Base-by-base conservation (phyloP, 2,329 filamentous ascomycete species). In the Cadophora luteo-olivacea region DNA sequence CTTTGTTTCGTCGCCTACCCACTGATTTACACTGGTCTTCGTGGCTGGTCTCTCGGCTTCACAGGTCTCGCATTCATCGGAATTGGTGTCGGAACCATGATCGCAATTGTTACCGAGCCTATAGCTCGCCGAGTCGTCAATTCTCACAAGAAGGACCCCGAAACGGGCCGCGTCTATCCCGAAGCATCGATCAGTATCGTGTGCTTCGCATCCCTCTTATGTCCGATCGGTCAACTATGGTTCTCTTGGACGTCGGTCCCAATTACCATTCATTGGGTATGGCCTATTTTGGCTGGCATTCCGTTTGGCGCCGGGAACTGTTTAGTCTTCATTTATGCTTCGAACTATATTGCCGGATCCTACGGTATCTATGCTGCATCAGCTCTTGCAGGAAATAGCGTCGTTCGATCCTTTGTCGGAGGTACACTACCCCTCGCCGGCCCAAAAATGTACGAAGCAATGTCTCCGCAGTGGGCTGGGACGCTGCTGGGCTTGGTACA, bases 1-100 rank as follows among this genome's bases (percentile, higher is more conserved):
- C 88, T 97, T 38, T 97, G 93, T 80, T 97, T 97, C 81, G 91
- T 97, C 19, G 93, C 92, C 14, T 97, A 97, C 78, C 94, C 94
- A 0, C 91, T 97, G 68, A 91, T 97, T 68, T 97, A 96, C 80
- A 84, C 85, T 12, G 78, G 86, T 8, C 80, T 88, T 68, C 91
- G 94, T 22, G 92, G 92, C 69, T 97, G 94, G 94, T 84, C 84
- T 1, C 83, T 91, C 0, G 90, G 92, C 0, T 80, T 91, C 45
- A 88, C 90, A 0, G 94, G 94, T 0, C 86, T 97, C 2, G 87
- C 93, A 1, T 97, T 97, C 79, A 75, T 90, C 6, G 94, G 93
- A 12, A 86, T 87, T 52, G 88, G 87, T n/a, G 80, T 88, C 24
- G 90, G 91, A 58, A 89, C 86, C 2, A 80, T 91, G 73, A 76